phyloP scores from a whole-genome alignment of 768 basidiomycete species.

The Phylloporus arenicola region DNA sequence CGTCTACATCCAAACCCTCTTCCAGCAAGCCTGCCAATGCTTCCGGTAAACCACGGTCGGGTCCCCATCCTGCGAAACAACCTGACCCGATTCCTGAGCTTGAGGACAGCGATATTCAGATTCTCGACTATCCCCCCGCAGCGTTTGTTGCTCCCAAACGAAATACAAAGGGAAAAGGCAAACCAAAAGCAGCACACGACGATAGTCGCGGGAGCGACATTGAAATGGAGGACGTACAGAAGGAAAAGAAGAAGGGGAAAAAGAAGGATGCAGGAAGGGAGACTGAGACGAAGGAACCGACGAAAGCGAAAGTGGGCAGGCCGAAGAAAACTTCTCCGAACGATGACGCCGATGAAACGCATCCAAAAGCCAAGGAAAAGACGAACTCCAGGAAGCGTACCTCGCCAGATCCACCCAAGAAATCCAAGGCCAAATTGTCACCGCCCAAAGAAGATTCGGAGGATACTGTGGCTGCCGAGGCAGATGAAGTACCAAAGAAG shows the following conservation, averaged over 20 bases:
- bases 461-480: slow-evolving; percentile 11
- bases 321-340: slow-evolving; percentile 20
- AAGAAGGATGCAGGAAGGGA: slow-evolving; percentile 15
- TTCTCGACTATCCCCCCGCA: slow-evolving; percentile 15
- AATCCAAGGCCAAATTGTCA: slow-evolving; percentile 15
- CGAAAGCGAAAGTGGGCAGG: slow-evolving; percentile 25
- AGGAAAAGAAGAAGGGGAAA: slow-evolving; percentile 26
- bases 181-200: slow-evolving; percentile 31
- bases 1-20: slow-evolving; percentile 15
- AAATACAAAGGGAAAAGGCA: slow-evolving; percentile 33
- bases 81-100: slow-evolving; percentile 13
- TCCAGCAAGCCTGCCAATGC: slow-evolving; percentile 14
- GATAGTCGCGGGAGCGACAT: slow-evolving; percentile 13
- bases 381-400: slow-evolving; percentile 14
- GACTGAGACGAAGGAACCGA: slow-evolving; percentile 21
- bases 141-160: slow-evolving; percentile 17
- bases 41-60: slow-evolving; percentile 21
- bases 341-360: slow-evolving; percentile 13
- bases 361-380: slow-evolving; percentile 16
- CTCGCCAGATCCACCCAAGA: slow-evolving; percentile 19
- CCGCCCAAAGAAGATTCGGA: slow-evolving; percentile 15
- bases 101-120: slow-evolving; percentile 31
- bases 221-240: slow-evolving; percentile 21
- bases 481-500: slow-evolving; percentile 43
- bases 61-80: slow-evolving; percentile 16